A percentile compares a stretch with the other conserved stretches of the same genome.
These are phyloP conservation scores for Xylariaceae sp. DNA, from an alignment of 2,329 filamentous ascomycete genomes.

Conservation along the genomic window DNA sequence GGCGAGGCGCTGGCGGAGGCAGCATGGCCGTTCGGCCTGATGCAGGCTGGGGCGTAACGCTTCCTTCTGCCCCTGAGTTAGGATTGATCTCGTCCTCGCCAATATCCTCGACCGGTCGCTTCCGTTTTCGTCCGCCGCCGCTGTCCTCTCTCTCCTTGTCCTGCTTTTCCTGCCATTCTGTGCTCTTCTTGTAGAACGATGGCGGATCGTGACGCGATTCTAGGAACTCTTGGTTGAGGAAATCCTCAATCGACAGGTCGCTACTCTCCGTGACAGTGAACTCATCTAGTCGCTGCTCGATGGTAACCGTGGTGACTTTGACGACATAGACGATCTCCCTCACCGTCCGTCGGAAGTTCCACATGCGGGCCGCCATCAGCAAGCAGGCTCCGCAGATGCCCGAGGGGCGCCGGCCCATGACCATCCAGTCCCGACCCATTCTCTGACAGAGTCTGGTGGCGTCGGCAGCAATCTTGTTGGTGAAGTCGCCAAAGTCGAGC, in stretches of 20 bases:
- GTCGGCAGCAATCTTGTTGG: slow-evolving; percentile 78
- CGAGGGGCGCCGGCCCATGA: slow-evolving; percentile 84
- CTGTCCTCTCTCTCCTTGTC: slow-evolving; percentile 35
- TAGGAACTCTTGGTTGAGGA: slow-evolving; percentile 62
- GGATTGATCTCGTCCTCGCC: slow-evolving; percentile 25
- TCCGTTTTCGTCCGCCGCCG: slow-evolving; percentile 33
- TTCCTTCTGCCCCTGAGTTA: slow-evolving; percentile 4
- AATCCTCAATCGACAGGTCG: slow-evolving; percentile 79
- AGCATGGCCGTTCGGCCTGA: slow-evolving; percentile 21
- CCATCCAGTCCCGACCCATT: slow-evolving; percentile 98
- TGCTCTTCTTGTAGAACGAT: slow-evolving; percentile 62
- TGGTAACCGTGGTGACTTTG: slow-evolving; percentile 89
- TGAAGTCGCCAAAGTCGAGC: slow-evolving; percentile 80
- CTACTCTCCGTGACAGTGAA: slow-evolving; percentile 84
- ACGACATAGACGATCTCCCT: slow-evolving; percentile 97
- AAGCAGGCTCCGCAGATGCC: slow-evolving; percentile 92
- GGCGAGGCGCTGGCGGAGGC: slow-evolving; percentile 23
- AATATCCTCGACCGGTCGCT: slow-evolving; percentile 30
- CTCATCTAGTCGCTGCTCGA: slow-evolving; percentile 84
- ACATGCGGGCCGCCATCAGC: slow-evolving; percentile 92
- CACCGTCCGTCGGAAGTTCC: slow-evolving; percentile 90
- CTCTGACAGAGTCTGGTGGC: slow-evolving; percentile 80
- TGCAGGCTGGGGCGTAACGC: slow-evolving; percentile 10
- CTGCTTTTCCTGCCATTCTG: slow-evolving; percentile 49
- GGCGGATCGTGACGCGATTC: slow-evolving; percentile 75